Evolutionary conservation across 129 eudicot genomes (phyloP), one percentile per base, ranked within the genome.

Genomic region (Erigeron canadensis): DNA sequence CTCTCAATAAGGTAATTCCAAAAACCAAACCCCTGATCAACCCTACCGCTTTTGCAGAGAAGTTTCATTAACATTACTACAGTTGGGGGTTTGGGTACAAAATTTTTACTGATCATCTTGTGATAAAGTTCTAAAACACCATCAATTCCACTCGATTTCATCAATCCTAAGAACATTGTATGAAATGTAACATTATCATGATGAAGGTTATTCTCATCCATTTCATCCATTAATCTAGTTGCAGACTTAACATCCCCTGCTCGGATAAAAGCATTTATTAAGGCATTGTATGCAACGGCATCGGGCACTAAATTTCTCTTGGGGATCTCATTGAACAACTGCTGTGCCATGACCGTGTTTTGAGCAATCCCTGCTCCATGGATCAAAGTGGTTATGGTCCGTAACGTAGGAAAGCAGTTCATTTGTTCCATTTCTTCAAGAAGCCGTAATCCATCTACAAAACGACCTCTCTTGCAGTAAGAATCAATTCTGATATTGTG

Each of bases 351-450:
- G 18, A 72, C 43, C 53, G 77, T 44, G 65, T 91, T 86, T 72
- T 86, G 85, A 75, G 80, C 86, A 55, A 91, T 60, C 28, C 96
- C 97, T n/a, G 97, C 96, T 28, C 97, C 97, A 75, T 91, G 97
- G 64, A 91, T 88, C 76, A 91, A 70, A 64, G 96, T 88, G 18
- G 97, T 88, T 67, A 88, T 65, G 53, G 90, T 91, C 68, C 81
- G 80, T 77, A 88, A 39, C 0, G 93, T 75, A 38, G 97, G 96
- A 10, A 65, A 54, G 75, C 72, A 82, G 62, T 74, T 79, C 12
- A 22, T 51, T 22, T 70, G 73, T 62, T 84, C 93, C 97, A 91
- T 91, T 75, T 87, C 96, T 72, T 86, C 81, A 61, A 86, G 81
- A 71, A 91, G 90, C 66, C 86, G 77, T 66, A 88, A 67, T 41